Evolutionary conservation across 2,329 filamentous ascomycete genomes (phyloP).

Genomic region (Didymella exigua): DNA sequence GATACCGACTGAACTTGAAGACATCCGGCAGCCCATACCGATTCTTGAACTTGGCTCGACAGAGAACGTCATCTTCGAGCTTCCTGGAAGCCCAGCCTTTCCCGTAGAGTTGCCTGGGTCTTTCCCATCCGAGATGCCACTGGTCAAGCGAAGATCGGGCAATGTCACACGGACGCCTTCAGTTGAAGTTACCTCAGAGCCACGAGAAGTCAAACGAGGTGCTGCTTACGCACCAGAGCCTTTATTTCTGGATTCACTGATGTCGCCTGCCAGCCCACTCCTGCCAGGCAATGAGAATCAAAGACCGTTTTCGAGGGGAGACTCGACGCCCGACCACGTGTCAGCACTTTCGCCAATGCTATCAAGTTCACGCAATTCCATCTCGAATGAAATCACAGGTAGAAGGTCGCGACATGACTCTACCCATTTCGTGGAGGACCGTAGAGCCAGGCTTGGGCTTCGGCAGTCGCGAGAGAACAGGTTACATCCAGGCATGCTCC

Average conservation of each 20-base stretch:
- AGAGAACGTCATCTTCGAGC: conserved; percentile 29
- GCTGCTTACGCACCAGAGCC: conserved; percentile 56
- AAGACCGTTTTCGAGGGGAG: conserved; percentile 4
- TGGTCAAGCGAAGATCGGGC: background rate
- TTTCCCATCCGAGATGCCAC: conserved; percentile 10
- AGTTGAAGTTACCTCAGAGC: conserved; percentile 41
- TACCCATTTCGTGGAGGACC: conserved; percentile 35
- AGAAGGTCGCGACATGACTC: conserved; percentile 32
- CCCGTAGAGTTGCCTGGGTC: conserved; percentile 35
- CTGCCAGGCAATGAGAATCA: conserved; percentile 11
- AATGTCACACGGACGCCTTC: conserved; percentile 9
- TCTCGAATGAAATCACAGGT: background rate
- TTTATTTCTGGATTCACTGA: conserved; percentile 30
- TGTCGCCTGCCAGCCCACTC: conserved; percentile 25
- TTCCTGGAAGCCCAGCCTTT: conserved; percentile 36
- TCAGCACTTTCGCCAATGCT: conserved; percentile 26
- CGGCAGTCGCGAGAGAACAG: conserved; percentile 41
- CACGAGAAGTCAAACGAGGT: conserved; percentile 45
- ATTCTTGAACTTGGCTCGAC: conserved; percentile 33
- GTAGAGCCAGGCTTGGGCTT: conserved; percentile 36
- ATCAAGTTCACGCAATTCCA: conserved; percentile 2
- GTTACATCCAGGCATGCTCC: conserved; percentile 62
- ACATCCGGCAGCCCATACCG: conserved; percentile 8
- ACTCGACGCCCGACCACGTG: conserved; percentile 2
- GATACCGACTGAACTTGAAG: conserved; percentile 30